phyloP scores from a whole-genome alignment of 2,329 filamentous ascomycete species.

The Blumeria graminis region DNA sequence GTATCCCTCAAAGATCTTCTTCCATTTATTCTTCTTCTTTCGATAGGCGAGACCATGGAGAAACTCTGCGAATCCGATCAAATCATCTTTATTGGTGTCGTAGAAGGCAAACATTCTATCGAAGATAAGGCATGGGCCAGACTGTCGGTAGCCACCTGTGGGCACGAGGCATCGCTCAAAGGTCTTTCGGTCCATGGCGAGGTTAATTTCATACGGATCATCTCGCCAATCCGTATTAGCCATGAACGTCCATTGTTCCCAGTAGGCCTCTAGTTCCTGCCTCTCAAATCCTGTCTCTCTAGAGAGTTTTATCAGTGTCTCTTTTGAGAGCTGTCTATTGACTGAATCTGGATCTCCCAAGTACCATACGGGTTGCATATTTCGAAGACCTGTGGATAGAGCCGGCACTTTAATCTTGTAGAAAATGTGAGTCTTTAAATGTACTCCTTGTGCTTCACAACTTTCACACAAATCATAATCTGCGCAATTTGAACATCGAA shows the following conservation, averaged over 20 bases:
- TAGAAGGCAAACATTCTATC: conserved; percentile 96
- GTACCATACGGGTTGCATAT: conserved; percentile 68
- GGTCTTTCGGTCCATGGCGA: conserved; percentile 77
- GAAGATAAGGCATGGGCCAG: conserved; percentile 70
- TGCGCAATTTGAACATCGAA: conserved; percentile 83
- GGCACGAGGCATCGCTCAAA: conserved; percentile 82
- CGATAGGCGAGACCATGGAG: conserved; percentile 54
- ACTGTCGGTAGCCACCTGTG: conserved; percentile 53
- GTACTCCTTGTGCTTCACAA: conserved; percentile 52
- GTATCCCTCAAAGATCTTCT: conserved; percentile 64
- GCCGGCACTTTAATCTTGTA: conserved; percentile 87
- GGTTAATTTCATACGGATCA: conserved; percentile 51
- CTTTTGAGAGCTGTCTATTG: conserved; percentile 38
- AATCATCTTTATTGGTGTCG: conserved; percentile 66
- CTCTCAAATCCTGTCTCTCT: conserved; percentile 58
- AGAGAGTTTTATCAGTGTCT: conserved; percentile 42
- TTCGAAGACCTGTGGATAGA: conserved; percentile 57
- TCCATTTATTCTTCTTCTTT: conserved; percentile 43
- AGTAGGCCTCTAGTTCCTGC: conserved; percentile 74
- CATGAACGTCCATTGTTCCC: conserved; percentile 92
- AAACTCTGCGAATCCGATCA: conserved; percentile 87
- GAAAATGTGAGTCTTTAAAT: conserved; percentile 83
- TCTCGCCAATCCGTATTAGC: conserved; percentile 64
- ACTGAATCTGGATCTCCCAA: conserved; percentile 61
- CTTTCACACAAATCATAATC: conserved; percentile 91